Conservation (phyloP, 139 green algal genomes). For the Coccomyxa sp. region DNA sequence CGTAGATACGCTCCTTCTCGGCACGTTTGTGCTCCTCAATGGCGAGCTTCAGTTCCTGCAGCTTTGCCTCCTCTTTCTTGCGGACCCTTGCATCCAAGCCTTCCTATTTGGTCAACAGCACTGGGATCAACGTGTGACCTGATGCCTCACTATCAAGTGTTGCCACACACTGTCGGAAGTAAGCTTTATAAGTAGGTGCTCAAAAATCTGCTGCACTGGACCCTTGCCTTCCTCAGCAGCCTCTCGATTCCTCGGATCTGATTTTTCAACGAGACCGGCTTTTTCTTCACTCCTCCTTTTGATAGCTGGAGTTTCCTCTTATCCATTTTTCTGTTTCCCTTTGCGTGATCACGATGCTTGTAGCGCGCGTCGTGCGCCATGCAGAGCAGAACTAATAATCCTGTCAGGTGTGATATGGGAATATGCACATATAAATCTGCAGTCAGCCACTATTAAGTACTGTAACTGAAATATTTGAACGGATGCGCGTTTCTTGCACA, state of each 20-base stretch:
- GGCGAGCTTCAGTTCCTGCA: slow-evolving; percentile 40
- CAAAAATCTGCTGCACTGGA: not conserved
- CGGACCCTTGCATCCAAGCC: slow-evolving; percentile 39
- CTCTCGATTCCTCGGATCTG: slow-evolving; percentile 52
- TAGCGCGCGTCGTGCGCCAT: too few species aligned
- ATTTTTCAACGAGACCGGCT: slow-evolving; percentile 45
- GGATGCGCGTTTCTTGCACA: too few species aligned
- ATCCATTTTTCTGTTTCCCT: not conserved
- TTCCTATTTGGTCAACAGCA: slow-evolving; percentile 16
- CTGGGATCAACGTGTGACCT: not conserved
- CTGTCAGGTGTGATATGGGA: too few species aligned
- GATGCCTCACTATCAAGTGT: not conserved
- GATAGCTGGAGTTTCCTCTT: not conserved
- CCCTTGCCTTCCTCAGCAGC: slow-evolving; percentile 51
- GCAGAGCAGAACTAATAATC: too few species aligned
- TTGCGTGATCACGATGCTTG: too few species aligned
- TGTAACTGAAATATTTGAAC: too few species aligned
- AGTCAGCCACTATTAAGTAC: too few species aligned
- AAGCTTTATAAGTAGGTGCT: not conserved
- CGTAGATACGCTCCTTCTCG: slow-evolving; percentile 57
- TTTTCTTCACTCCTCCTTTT: slow-evolving; percentile 5
- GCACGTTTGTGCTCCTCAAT: slow-evolving; percentile 17
- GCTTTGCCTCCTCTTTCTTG: slow-evolving; percentile 46
- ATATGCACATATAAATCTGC: too few species aligned
- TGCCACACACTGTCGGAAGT: not conserved